phyloP scores from a whole-genome alignment of 2,329 filamentous ascomycete species.

The Drechmeria coniospora region DNA sequence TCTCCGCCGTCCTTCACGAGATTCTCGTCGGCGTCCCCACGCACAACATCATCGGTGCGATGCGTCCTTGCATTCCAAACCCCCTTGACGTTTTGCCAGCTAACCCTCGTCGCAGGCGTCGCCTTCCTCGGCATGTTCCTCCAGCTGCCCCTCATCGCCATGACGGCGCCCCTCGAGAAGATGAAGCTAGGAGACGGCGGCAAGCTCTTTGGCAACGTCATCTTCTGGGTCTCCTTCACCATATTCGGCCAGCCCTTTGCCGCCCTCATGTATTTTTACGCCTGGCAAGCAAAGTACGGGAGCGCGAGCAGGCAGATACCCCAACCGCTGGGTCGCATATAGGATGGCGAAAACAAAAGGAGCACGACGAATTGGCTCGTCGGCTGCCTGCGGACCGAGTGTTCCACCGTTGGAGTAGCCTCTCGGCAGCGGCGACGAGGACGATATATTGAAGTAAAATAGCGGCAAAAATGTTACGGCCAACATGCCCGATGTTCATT shows the following conservation, averaged over 20 bases:
- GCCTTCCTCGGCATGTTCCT: constrained; percentile 90
- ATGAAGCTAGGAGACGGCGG: constrained; percentile 56
- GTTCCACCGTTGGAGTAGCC: too few species aligned
- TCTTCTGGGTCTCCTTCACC: constrained; percentile 95
- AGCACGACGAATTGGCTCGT: too few species aligned
- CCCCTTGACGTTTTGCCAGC: not conserved
- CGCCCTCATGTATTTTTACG: constrained; percentile 89
- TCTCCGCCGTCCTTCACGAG: constrained; percentile 84
- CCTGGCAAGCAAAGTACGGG: constrained; percentile 96
- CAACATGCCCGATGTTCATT: too few species aligned
- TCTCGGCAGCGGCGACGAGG: too few species aligned
- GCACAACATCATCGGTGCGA: constrained; percentile 71
- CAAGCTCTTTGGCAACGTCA: constrained; percentile 73
- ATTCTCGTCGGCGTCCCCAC: constrained; percentile 86
- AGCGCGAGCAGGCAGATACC: constrained; percentile 44
- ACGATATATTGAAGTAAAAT: too few species aligned
- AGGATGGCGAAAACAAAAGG: too few species aligned
- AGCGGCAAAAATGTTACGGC: too few species aligned
- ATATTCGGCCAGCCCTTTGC: constrained; percentile 89
- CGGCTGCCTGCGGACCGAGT: too few species aligned
- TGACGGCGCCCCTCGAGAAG: constrained; percentile 68
- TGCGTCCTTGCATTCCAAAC: not conserved
- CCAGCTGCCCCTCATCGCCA: constrained; percentile 72
- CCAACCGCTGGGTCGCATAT: not conserved
- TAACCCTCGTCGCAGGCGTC: constrained; percentile 41